Conservation (phyloP, 371 early-diverging fungal species). For the Entomophthora muscae region DNA sequence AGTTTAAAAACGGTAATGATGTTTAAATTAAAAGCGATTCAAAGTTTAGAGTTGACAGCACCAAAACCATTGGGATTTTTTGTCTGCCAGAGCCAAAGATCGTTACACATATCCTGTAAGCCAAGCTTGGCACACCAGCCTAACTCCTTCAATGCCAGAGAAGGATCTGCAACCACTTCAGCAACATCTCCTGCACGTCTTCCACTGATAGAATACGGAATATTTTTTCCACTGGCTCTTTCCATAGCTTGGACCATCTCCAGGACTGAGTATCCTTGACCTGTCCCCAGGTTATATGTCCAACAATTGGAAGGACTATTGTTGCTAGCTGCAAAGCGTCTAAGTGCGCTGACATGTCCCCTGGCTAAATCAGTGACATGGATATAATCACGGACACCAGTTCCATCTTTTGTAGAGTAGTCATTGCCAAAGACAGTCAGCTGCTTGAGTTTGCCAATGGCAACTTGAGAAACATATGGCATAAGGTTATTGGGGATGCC, state of each 20-base stretch:
- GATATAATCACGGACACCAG: constrained; percentile 76
- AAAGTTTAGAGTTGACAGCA: neutral
- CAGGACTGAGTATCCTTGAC: constrained; percentile 66
- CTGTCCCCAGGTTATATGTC: constrained; percentile 76
- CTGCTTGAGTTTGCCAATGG: constrained; percentile 44
- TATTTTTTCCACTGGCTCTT: constrained; percentile 36
- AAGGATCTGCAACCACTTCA: constrained; percentile 57
- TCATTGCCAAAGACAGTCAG: constrained; percentile 69
- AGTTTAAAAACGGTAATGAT: too few relatives aligned
- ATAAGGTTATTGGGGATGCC: constrained; percentile 77
- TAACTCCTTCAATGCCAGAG: constrained; percentile 44
- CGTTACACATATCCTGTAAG: constrained; percentile 70
- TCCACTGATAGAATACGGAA: constrained; percentile 40
- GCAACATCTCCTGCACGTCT: constrained; percentile 74
- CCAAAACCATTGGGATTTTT: constrained; percentile 47
- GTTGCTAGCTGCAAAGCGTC: constrained; percentile 25
- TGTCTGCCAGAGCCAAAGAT: constrained; percentile 73
- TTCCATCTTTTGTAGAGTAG: constrained; percentile 75
- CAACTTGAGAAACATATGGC: constrained; percentile 70
- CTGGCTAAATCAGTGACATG: constrained; percentile 76
- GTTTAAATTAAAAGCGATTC: too few relatives aligned
- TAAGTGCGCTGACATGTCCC: constrained; percentile 70
- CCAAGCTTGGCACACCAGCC: constrained; percentile 50
- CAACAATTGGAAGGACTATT: constrained; percentile 32
- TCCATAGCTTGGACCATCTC: constrained; percentile 71